Evolutionary conservation across 129 eudicot species (phyloP), one percentile per base, ranked within the genome.

Genomic region (Lactuca sativa): DNA sequence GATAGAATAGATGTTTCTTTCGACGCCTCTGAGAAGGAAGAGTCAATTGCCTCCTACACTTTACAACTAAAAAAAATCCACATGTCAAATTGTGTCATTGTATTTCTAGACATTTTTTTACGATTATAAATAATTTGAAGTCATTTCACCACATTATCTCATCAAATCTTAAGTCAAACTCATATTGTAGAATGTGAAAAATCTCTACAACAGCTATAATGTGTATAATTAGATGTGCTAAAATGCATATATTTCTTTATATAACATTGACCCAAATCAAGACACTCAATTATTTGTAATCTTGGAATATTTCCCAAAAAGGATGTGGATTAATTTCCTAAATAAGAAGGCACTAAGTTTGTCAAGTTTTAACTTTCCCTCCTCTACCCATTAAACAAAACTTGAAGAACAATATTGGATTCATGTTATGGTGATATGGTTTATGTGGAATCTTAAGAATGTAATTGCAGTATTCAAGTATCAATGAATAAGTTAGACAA

Each of bases 21-120:
- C 38, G 82, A 60, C 59, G 73, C 80, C 63, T 77, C 77, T 74
- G 38, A 54, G 43, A 34, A 38, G 74, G 89, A 84, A 80, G 80
- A 78, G 89, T 57, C 86, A 84, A 59, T 59, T 58, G 67, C 48
- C 66, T 72, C 67, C 62, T 56, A 34, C 58, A 49, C 30, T 34
- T 44, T 59, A 56, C 16, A 62, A 53, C 60, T 70, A n/a, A n/a
- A 18, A 59, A 4, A 18, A 43, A 56, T 21, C 7, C 32, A 3
- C 15, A 56, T 21, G 36, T 77, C 52, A 31, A 13, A 74, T 65
- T 41, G 6, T 55, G 65, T 40, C 73, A 69, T 56, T 66, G 25
- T 43, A 55, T 64, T 37, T 40, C 66, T 40, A 47, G 43, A 65
- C 49, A 16, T n/a, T 40, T 47, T 32, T 55, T 43, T 56, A 30